Base-by-base conservation (phyloP, 805 yeast genomes). In the Wickerhamiella sergipiensis region DNA sequence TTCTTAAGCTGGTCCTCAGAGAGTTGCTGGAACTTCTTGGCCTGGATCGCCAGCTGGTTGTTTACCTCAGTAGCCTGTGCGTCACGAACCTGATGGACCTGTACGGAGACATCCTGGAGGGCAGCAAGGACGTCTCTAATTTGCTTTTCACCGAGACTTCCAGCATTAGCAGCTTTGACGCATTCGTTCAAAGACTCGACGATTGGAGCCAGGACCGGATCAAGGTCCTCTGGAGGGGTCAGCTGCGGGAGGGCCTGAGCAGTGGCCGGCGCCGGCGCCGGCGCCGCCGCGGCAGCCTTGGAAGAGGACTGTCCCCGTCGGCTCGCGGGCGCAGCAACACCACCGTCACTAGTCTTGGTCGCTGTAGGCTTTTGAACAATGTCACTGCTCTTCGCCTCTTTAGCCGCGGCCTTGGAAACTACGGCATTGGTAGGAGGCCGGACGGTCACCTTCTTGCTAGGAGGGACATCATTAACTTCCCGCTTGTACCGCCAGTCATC, bases 401-500 rank as follows among this genome's bases (percentile, higher is more conserved):
- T 40, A 18, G 47, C 31, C 22, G 50, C 26, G 50, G 54, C 53
- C 59, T 56, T 54, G 18, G 48, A 18, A 7, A 23, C 43, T 3
- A 36, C 43, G 12, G 48, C 33, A 39, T 19, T 19, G 29, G 39
- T 24, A 3, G 48, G 19, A 12, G 43, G 46, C 42, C 54, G 55
- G 21, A 52, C 40, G 31, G 58, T 53, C 38, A 60, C 67, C 56
- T 70, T 64, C 53, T 59, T 64, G n/a, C 68, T 60, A 24, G 58
- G 52, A 31, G 33, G 24, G 39, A n/a, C 45, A 9, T 36, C 23
- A 23, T 7, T 19, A 19, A 21, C 45, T 13, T 10, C 47, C n/a
- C 23, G 7, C 3, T 13, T 21, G 43, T 31, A 36, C 1, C 42
- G 53, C 60, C 57, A 56, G 52, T 67, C 71, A 56, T 81, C 85